phyloP scores from a whole-genome alignment of 768 basidiomycete genomes.

The Gloeopeniophorella convolvens region DNA sequence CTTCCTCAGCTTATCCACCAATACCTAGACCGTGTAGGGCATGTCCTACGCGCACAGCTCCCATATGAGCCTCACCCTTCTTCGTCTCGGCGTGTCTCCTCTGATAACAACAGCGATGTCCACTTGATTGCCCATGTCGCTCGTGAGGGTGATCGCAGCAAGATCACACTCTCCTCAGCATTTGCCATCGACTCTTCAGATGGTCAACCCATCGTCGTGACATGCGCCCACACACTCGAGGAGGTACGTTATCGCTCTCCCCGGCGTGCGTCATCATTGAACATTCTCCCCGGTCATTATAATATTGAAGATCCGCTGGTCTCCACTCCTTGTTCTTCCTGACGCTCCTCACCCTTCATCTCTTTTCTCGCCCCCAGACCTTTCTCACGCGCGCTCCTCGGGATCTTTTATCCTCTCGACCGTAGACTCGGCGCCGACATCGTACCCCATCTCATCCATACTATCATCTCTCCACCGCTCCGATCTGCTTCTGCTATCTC shows the following conservation, averaged over 20 bases:
- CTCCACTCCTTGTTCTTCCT: constrained; percentile 25
- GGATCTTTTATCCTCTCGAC: constrained; percentile 41
- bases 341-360: constrained; percentile 1
- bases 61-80: constrained; percentile 47
- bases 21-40: constrained; percentile 37
- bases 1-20: constrained; percentile 35
- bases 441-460: constrained; percentile 36
- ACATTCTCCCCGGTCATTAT: neutral
- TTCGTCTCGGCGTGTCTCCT: constrained; percentile 26
- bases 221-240: constrained; percentile 60
- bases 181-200: constrained; percentile 41
- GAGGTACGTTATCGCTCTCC: constrained; percentile 34
- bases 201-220: constrained; percentile 36
- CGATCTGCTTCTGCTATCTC: constrained; percentile 45
- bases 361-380: constrained; percentile 2
- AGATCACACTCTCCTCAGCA: constrained; percentile 49
- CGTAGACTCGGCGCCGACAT: constrained; percentile 25
- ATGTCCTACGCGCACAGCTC: constrained; percentile 36
- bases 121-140: constrained; percentile 50
- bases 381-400: constrained; percentile 13
- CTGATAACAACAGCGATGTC: constrained; percentile 26
- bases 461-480: constrained; percentile 53
- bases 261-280: neutral
- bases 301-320: constrained; percentile 30
- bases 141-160: constrained; percentile 32